Evolutionary conservation across 2,329 filamentous ascomycete genomes (phyloP).

Genomic region (Botrytis squamosa): DNA sequence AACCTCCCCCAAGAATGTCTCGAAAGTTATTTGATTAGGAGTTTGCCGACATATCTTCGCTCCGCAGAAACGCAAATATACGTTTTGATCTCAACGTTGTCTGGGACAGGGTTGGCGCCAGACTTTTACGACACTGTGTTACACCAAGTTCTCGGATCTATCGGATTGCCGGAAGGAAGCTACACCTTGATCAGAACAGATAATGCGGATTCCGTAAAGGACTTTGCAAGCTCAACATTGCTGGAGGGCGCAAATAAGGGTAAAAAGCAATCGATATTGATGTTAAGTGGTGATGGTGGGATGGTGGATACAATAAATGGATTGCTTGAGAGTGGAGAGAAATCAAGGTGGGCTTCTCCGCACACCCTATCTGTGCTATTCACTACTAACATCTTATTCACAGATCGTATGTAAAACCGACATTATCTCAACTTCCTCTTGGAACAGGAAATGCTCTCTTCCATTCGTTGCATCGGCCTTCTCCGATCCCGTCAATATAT

Average conservation of each 20-base stretch:
- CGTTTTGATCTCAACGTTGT: slow-evolving; percentile 65
- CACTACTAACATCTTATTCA: slow-evolving; percentile 2
- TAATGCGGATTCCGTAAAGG: slow-evolving; percentile 60
- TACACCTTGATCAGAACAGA: slow-evolving; percentile 62
- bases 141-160: slow-evolving; percentile 51
- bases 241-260: slow-evolving; percentile 50
- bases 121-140: slow-evolving; percentile 57
- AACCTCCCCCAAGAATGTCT: slow-evolving; percentile 43
- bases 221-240: slow-evolving; percentile 56
- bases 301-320: slow-evolving; percentile 79
- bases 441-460: slow-evolving; percentile 67
- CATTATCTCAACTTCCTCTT: slow-evolving; percentile 56
- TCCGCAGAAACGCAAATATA: slow-evolving; percentile 45
- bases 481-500: slow-evolving; percentile 45
- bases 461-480: slow-evolving; percentile 54
- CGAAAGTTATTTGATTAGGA: slow-evolving; percentile 41
- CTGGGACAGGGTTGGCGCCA: slow-evolving; percentile 59
- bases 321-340: slow-evolving; percentile 41
- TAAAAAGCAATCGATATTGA: slow-evolving; percentile 60
- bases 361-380: slow-evolving; percentile 26
- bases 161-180: slow-evolving; percentile 42
- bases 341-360: slow-evolving; percentile 29
- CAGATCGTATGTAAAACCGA: slow-evolving; percentile 41
- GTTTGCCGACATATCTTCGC: slow-evolving; percentile 43
- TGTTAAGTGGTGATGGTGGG: slow-evolving; percentile 87